Evolutionary conservation across 768 basidiomycete species (phyloP).

Genomic region (Thelephora aurantiotincta): DNA sequence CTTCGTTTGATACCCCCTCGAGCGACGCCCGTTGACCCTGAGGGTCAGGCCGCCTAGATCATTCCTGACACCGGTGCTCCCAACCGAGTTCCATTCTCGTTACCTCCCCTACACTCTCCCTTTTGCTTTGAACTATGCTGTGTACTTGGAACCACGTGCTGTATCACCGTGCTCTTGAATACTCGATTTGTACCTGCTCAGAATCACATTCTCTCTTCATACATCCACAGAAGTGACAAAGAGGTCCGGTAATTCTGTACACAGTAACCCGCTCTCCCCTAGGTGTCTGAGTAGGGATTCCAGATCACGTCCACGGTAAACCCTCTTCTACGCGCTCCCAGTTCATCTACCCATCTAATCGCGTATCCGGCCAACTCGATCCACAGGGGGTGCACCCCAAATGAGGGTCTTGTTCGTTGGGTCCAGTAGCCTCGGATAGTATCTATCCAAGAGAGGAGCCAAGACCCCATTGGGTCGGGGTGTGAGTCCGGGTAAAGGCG

Average conservation of each 20-base stretch:
- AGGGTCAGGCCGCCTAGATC: too few relatives aligned
- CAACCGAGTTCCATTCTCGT: too few relatives aligned
- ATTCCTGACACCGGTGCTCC: too few relatives aligned
- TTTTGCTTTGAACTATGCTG: background rate
- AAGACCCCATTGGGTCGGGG: constrained; percentile 29
- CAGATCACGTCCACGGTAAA: too few relatives aligned
- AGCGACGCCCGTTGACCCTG: too few relatives aligned
- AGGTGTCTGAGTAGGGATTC: too few relatives aligned
- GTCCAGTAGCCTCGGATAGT: constrained; percentile 40
- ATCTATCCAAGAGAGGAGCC: constrained; percentile 24
- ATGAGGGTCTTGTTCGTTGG: constrained; percentile 49
- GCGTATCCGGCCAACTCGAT: constrained; percentile 37
- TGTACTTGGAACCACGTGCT: background rate
- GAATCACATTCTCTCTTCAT: too few relatives aligned
- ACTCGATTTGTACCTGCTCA: background rate
- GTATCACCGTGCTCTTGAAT: background rate
- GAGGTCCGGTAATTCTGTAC: background rate
- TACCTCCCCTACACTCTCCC: too few relatives aligned
- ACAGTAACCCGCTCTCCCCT: background rate
- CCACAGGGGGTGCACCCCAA: constrained; percentile 61
- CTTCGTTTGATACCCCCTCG: too few relatives aligned
- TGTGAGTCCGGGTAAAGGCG: background rate
- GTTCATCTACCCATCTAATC: constrained; percentile 9
- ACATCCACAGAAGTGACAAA: too few relatives aligned
- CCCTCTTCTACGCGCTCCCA: too few relatives aligned